Conservation (phyloP, 2,329 filamentous ascomycete genomes). For the Helotiales sp. region DNA sequence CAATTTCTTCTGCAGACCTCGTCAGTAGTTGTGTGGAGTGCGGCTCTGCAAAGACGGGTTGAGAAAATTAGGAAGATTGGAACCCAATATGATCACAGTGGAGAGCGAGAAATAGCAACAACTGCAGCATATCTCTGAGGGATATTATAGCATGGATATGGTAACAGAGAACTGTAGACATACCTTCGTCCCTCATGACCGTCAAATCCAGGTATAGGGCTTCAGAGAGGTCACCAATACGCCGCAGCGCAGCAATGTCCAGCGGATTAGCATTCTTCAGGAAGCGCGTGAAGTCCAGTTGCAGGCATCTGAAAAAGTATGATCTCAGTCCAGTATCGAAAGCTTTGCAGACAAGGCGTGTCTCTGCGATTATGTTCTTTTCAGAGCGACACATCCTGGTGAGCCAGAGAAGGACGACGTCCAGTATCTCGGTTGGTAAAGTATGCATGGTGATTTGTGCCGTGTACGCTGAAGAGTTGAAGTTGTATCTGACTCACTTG, state of each 20-base stretch:
- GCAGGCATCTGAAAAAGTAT: constrained; percentile 47
- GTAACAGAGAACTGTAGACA: constrained; percentile 18
- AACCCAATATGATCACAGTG: background rate
- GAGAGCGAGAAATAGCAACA: background rate
- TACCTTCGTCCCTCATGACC: constrained; percentile 53
- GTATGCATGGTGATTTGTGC: constrained; percentile 40
- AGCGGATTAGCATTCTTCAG: constrained; percentile 36
- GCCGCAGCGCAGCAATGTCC: constrained; percentile 44
- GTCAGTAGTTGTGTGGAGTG: constrained; percentile 11
- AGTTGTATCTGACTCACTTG: background rate
- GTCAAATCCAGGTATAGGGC: constrained; percentile 53
- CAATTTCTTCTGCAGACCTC: constrained; percentile 46
- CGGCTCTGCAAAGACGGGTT: no score
- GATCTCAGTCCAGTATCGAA: constrained; percentile 50
- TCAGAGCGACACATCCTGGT: constrained; percentile 39
- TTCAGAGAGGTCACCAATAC: constrained; percentile 48
- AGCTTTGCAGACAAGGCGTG: constrained; percentile 50
- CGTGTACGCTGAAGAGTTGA: background rate
- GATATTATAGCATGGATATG: background rate
- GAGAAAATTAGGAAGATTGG: background rate
- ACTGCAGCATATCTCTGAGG: background rate
- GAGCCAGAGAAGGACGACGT: constrained; percentile 46
- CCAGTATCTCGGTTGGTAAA: constrained; percentile 49
- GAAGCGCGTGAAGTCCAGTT: constrained; percentile 51
- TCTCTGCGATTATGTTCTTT: constrained; percentile 46